Evolutionary conservation across 2,329 filamentous ascomycete species (phyloP).

Genomic region (Juglanconis sp.): DNA sequence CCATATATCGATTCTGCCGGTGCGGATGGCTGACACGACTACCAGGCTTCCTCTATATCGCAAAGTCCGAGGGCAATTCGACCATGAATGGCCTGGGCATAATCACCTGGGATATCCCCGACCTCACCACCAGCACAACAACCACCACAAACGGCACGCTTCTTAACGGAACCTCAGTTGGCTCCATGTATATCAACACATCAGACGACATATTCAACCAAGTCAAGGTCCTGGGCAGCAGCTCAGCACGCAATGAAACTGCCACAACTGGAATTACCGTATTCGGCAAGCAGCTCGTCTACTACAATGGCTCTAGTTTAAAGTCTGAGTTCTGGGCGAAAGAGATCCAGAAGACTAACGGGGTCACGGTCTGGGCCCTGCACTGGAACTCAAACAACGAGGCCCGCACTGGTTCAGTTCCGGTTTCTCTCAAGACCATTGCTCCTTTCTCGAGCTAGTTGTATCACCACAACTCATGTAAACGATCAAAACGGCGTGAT

Average conservation of each 20-base stretch:
- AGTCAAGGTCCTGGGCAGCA: background rate
- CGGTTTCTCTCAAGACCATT: slow-evolving; percentile 6
- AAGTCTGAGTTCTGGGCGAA: slow-evolving; percentile 13
- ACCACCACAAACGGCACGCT: background rate
- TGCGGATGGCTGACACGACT: background rate
- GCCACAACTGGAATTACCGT: background rate
- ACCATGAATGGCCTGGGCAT: background rate
- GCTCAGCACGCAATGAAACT: too few relatives aligned
- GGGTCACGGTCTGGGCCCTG: background rate
- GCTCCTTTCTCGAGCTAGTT: background rate
- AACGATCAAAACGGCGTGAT: too few relatives aligned
- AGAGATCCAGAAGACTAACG: background rate
- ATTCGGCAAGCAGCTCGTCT: slow-evolving; percentile 8
- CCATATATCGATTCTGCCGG: too few relatives aligned
- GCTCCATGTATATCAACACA: background rate
- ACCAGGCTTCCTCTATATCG: slow-evolving; percentile 2
- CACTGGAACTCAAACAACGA: slow-evolving; percentile 7
- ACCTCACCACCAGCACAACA: background rate
- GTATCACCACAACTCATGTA: too few relatives aligned
- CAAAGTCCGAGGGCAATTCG: background rate
- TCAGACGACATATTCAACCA: background rate
- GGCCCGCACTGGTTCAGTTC: background rate
- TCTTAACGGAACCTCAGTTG: background rate
- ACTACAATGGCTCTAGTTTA: background rate
- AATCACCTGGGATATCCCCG: slow-evolving; percentile 8